These are phyloP conservation scores for Globisporangium parvum DNA, from an alignment of 352 stramenopile species.

Conservation along the genomic window DNA sequence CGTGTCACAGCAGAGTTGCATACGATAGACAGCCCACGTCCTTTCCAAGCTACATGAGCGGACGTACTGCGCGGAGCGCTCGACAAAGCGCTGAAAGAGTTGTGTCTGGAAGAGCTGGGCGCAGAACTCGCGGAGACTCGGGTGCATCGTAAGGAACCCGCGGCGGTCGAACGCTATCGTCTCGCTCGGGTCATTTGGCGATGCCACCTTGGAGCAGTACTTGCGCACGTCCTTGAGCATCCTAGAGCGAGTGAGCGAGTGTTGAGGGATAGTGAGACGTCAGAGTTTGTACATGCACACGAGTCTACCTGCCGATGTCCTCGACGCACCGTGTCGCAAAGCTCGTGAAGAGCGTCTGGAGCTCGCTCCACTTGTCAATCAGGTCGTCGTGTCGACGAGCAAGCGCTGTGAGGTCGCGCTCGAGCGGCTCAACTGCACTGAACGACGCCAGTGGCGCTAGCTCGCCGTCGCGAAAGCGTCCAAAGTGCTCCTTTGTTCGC, in stretches of 20 bases:
- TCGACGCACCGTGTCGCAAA: constrained; percentile 43
- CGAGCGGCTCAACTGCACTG: constrained; percentile 15
- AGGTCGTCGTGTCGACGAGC: constrained; percentile 39
- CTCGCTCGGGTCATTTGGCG: constrained; percentile 5
- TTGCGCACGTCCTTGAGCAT: constrained; percentile 60
- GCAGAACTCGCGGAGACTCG: constrained; percentile 56
- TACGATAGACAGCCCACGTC: not conserved
- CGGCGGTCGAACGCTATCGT: constrained; percentile 41
- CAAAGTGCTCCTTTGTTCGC: constrained; percentile 15
- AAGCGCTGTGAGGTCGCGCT: constrained; percentile 20
- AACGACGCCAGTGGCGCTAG: constrained; percentile 17
- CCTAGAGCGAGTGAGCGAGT: constrained; percentile 13
- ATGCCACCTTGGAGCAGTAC: constrained; percentile 28
- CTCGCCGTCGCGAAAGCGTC: constrained; percentile 17
- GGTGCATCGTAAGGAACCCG: constrained; percentile 47
- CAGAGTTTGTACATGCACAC: not conserved
- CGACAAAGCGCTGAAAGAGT: constrained; percentile 65
- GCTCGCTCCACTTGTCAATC: constrained; percentile 50
- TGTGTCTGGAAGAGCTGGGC: constrained; percentile 68
- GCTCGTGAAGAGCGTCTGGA: constrained; percentile 42
- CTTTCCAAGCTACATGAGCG: constrained; percentile 3
- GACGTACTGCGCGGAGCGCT: constrained; percentile 24
- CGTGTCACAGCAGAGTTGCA: not conserved
- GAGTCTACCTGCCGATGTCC: not conserved
- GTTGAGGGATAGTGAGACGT: not conserved